Percentiles rank a stretch among this genome's conserved stretches.
These are phyloP conservation scores for Elongisporangium undulatum DNA, from an alignment of 352 stramenopile genomes.

Conservation along the genomic window DNA sequence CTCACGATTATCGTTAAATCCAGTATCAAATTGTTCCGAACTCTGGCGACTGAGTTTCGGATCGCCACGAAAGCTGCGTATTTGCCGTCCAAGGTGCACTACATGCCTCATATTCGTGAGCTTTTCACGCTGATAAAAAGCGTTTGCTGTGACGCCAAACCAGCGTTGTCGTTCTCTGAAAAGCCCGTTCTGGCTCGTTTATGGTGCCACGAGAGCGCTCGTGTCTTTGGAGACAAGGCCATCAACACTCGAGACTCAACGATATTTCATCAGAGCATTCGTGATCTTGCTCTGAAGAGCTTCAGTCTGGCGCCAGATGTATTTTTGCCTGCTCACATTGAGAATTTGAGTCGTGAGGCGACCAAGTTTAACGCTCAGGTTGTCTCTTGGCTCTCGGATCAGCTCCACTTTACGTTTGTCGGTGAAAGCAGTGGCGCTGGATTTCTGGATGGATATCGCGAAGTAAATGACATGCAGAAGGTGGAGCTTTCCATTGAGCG, in stretches of 20 bases:
- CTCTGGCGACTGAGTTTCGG: slow-evolving; percentile 18
- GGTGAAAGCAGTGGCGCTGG: slow-evolving; percentile 30
- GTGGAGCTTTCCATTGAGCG: slow-evolving; percentile 47
- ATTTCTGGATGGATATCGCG: slow-evolving; percentile 46
- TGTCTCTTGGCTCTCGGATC: slow-evolving; percentile 31
- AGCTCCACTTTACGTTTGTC: slow-evolving; percentile 55
- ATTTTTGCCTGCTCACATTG: slow-evolving; percentile 22
- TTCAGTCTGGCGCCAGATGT: slow-evolving; percentile 41
- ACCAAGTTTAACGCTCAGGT: not conserved
- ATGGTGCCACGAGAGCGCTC: slow-evolving; percentile 68
- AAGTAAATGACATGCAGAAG: slow-evolving; percentile 49
- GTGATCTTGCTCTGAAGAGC: slow-evolving; percentile 33
- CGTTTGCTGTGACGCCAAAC: slow-evolving; percentile 33
- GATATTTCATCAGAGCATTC: slow-evolving; percentile 36
- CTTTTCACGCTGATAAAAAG: slow-evolving; percentile 39
- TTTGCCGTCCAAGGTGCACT: slow-evolving; percentile 43
- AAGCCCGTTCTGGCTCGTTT: slow-evolving; percentile 49
- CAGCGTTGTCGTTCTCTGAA: slow-evolving; percentile 28
- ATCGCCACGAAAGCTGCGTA: slow-evolving; percentile 11
- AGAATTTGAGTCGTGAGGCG: slow-evolving; percentile 1
- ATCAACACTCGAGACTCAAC: slow-evolving; percentile 22
- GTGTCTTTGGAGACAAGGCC: slow-evolving; percentile 50
- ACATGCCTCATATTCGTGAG: slow-evolving; percentile 32
- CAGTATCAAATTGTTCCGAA: slow-evolving; percentile 46
- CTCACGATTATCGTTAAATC: slow-evolving; percentile 41